phyloP scores from a whole-genome alignment of 75 land plant species.

The Selaginella tamariscina region DNA sequence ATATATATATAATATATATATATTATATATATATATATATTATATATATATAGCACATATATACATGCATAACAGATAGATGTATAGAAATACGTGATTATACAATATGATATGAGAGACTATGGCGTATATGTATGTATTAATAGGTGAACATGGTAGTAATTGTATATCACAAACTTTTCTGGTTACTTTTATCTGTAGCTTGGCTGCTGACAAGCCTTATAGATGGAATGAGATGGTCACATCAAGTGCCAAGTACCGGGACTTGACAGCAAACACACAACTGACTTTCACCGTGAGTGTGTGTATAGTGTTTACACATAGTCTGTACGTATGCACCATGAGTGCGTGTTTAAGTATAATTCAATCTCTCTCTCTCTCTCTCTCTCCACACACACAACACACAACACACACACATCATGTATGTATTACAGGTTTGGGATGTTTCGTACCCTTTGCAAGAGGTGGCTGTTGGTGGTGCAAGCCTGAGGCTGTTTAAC shows the following conservation, averaged over 20 bases:
- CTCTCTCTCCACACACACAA: not conserved
- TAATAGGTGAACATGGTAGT: too few species aligned
- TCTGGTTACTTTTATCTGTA: conserved; percentile 16
- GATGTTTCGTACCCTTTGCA: conserved; percentile 73
- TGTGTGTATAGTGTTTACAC: too few species aligned
- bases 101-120: too few species aligned
- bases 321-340: too few species aligned
- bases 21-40: too few species aligned
- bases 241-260: conserved; percentile 82
- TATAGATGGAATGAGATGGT: conserved; percentile 77
- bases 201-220: conserved; percentile 64
- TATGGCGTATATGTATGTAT: too few species aligned
- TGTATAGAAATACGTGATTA: too few species aligned
- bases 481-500: conserved; percentile 74
- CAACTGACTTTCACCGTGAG: conserved; percentile 86
- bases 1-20: not conserved
- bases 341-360: too few species aligned
- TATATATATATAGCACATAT: too few species aligned
- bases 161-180: too few species aligned
- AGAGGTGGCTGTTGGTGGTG: conserved; percentile 73
- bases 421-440: conserved; percentile 82
- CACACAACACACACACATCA: too few species aligned
- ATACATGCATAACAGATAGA: too few species aligned
- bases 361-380: not conserved
- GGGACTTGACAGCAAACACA: conserved; percentile 76